phyloP scores from a whole-genome alignment of 179 eudicot species.

The Silene coronaria region DNA sequence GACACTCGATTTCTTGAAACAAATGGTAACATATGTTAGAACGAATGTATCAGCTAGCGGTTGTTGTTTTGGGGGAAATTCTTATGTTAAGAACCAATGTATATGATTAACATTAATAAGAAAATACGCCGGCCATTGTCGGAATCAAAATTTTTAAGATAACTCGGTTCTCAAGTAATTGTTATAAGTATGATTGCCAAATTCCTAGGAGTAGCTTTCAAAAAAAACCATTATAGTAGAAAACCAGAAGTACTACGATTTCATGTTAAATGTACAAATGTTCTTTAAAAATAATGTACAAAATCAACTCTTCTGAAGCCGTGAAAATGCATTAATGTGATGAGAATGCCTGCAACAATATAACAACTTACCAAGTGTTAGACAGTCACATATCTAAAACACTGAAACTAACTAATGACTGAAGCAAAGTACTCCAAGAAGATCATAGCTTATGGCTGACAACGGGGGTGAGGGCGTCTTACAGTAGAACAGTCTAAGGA shows the following conservation, averaged over 20 bases:
- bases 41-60: too few relatives aligned
- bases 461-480: background rate
- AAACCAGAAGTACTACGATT: background rate
- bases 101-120: too few relatives aligned
- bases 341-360: slow-evolving; percentile 36
- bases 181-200: too few relatives aligned
- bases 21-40: too few relatives aligned
- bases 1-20: too few relatives aligned
- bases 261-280: slow-evolving; percentile 17
- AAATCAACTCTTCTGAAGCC: background rate
- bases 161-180: too few relatives aligned
- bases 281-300: background rate
- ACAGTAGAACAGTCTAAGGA: background rate
- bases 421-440: background rate
- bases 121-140: too few relatives aligned
- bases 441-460: background rate
- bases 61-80: too few relatives aligned
- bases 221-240: background rate
- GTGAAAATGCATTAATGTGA: slow-evolving; percentile 22
- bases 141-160: too few relatives aligned
- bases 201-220: too few relatives aligned
- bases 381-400: background rate
- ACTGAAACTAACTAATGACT: background rate
- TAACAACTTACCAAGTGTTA: background rate
- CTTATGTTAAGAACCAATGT: too few relatives aligned